A percentile compares a stretch with the other conserved stretches of the same genome.
Conservation (phyloP, 169 alveolate species). For the Plasmodium ovale region DNA sequence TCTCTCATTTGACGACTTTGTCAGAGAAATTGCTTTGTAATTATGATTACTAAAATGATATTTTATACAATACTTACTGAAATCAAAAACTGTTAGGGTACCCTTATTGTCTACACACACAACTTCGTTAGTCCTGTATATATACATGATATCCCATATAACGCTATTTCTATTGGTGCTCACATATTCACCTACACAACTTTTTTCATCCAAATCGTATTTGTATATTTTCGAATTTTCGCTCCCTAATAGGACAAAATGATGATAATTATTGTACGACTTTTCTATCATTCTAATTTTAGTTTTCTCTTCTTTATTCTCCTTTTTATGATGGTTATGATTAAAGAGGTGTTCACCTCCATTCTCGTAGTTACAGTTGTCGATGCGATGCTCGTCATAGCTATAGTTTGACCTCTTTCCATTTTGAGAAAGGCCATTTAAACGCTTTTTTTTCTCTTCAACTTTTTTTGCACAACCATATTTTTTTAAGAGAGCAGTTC, state of each 20-base stretch:
- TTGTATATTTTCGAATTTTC: slow-evolving; percentile 66
- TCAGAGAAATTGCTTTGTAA: slow-evolving; percentile 30
- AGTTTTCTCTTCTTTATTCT: background rate
- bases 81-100: slow-evolving; percentile 24
- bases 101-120: slow-evolving; percentile 58
- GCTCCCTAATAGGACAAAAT: slow-evolving; percentile 50
- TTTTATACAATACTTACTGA: slow-evolving; percentile 6
- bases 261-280: slow-evolving; percentile 37
- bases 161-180: slow-evolving; percentile 21
- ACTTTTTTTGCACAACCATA: background rate
- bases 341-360: background rate
- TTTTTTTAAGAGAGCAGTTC: background rate
- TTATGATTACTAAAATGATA: slow-evolving; percentile 34
- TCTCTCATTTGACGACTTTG: slow-evolving; percentile 35
- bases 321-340: background rate
- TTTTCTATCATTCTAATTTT: slow-evolving; percentile 15
- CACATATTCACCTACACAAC: slow-evolving; percentile 28
- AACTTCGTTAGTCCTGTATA: slow-evolving; percentile 57
- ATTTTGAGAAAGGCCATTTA: too few species aligned
- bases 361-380: background rate
- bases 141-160: slow-evolving; percentile 56
- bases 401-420: background rate
- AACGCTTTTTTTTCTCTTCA: slow-evolving; percentile 13
- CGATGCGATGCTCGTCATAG: background rate
- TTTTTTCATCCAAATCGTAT: slow-evolving; percentile 15